phyloP scores from a whole-genome alignment of 2,329 filamentous ascomycete genomes.

The Cladosporium cucumerinum region DNA sequence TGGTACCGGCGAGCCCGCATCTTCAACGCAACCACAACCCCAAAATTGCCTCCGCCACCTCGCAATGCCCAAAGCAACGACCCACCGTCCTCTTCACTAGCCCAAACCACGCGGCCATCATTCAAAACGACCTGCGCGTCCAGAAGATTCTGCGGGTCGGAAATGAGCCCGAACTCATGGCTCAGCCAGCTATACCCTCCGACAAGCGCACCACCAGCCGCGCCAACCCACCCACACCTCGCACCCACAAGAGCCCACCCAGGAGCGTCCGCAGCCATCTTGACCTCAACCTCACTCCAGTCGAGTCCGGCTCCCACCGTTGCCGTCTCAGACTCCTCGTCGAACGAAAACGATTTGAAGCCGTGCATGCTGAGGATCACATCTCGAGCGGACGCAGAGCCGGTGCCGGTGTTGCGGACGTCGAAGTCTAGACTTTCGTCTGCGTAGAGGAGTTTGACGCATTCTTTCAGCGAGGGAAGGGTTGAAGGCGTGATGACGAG shows the following conservation, averaged over 20 bases:
- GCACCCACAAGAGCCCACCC: constrained; percentile 38
- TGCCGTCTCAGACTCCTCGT: constrained; percentile 31
- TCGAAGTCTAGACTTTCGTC: constrained; percentile 37
- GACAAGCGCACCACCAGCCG: constrained; percentile 37
- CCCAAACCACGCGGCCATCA: constrained; percentile 40
- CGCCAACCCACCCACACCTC: constrained; percentile 39
- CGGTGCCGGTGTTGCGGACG: constrained; percentile 38
- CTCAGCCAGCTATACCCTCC: constrained; percentile 42
- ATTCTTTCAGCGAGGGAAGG: constrained; percentile 30
- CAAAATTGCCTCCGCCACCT: constrained; percentile 40
- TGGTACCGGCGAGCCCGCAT: constrained; percentile 30
- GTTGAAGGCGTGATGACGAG: constrained; percentile 36
- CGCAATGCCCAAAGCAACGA: constrained; percentile 43
- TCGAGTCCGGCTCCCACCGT: constrained; percentile 37
- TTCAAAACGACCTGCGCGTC: constrained; percentile 39
- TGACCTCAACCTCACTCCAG: constrained; percentile 39
- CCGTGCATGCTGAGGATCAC: constrained; percentile 38
- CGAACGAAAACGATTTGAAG: constrained; percentile 39
- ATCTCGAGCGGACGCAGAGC: constrained; percentile 37
- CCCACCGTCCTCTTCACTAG: constrained; percentile 36
- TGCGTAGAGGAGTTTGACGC: constrained; percentile 34
- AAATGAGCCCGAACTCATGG: constrained; percentile 38
- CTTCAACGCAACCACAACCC: constrained; percentile 31
- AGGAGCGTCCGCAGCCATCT: constrained; percentile 35
- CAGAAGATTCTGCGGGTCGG: constrained; percentile 41